Base-by-base conservation (phyloP, 192 early-diverging fungal genomes). In the Backusella tarrabulga region DNA sequence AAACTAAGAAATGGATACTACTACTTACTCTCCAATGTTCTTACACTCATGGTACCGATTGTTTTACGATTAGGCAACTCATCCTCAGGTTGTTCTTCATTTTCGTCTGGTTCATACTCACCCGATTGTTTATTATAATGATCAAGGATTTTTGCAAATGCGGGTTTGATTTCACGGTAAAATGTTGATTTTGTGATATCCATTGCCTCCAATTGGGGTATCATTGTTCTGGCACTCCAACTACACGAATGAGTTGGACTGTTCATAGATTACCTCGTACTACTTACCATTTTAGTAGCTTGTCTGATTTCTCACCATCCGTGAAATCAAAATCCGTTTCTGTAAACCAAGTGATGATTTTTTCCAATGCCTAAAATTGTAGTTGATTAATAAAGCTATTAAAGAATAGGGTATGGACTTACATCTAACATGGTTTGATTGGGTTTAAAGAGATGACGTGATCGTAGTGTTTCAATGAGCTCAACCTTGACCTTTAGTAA, bases 181-280 rank as follows among this genome's bases (percentile, higher is more conserved):
- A 74, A 73, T 0, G 71, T 75, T 11, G 35, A 19, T 2, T 21
- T 21, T 38, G 75, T 80, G 34, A 83, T 80, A 15, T 34, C 71
- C 6, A 76, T 23, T 38, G 6, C 50, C 26, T 67, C 56, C 11
- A 83, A 71, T 68, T 77, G 74, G 7, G 38, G 50, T 7, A 79
- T 12, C 4, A 83, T 68, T 3, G 77, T 21, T 36, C 3, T 23
- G 3, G 78, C 82, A 34, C 68, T 68, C 82, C 78, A 83, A 17
- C 77, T 79, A 54, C 6, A 63, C 3, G 14, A 32, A 23, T 14
- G 23, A 63, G 23, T 44, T 14, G 1, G 26, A 54, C 23, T 21
- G 19, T 3, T 0, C 38, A n/a, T 7, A 17, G 8, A 21, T 21
- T 0, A 1, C 14, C 6, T n/a, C 21, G 17, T 52, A 4, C 21